Base-by-base conservation (phyloP, 768 basidiomycete species). In the Dacryopinax spathularia region DNA sequence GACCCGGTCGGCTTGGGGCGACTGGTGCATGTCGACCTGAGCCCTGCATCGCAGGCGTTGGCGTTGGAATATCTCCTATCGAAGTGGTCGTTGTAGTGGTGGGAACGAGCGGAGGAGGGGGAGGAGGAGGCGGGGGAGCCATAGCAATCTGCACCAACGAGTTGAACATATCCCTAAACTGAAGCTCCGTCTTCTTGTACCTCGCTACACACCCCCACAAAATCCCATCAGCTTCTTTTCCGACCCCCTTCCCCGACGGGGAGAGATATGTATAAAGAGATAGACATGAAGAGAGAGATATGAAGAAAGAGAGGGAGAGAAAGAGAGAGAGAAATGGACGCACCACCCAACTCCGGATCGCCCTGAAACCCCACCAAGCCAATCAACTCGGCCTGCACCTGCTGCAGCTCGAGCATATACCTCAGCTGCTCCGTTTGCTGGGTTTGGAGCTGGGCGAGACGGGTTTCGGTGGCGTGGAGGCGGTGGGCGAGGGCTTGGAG, bases 121-220 rank as follows among this genome's bases (percentile, higher is more conserved):
- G 18, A 18, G 35, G 35, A 18, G 10, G 35, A 36, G 35, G 35
- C 35, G 35, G 39, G 39, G 39, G 39, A 41, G 18, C 25, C 13
- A 56, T 13, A 6, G 48, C 48, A 20, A 27, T 27, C 29, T 56
- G 48, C 13, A 56, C 48, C 5, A 56, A 29, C 15, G 25, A 27
- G 29, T 56, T 56, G 48, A 56, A 56, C 48, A 56, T 56, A 20
- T 56, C 48, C 18, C 48, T 25, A 20, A 56, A 56, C 48, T 56
- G 48, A 20, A 56, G 48, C 48, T 56, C 48, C 6, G 48, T 18
- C 25, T 56, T 56, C 48, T 41, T 41, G 39, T 41, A 41, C 18
- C 39, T 41, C 39, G 39, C 39, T 41, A 22, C 13, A 15, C 43
- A 22, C 6, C 43, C 12, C 22, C 43, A 44, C 22, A 13, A 12